Base-by-base conservation (phyloP, 2,329 filamentous ascomycete species). In the Penicillium sp. region DNA sequence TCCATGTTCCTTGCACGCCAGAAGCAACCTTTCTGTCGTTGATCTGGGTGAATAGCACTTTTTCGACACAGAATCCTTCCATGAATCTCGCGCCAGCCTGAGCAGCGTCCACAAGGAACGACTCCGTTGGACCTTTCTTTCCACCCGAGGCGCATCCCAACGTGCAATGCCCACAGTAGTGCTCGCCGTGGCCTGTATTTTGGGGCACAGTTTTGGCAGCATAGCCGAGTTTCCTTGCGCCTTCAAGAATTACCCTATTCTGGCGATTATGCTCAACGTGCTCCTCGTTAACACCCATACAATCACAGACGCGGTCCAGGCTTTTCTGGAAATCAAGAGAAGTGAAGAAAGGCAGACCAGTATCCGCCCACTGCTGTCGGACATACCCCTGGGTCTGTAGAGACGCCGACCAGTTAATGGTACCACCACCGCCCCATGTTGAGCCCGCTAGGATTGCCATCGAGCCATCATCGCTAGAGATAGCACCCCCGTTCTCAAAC, bases 351-450 rank as follows among this genome's bases (percentile, higher is more conserved):
- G 83, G 81, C 25, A 97, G 78, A 0, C 87, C 86, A 17, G 77
- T 50, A 19, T 83, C 79, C 0, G 90, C 87, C 93, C 93, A 97
- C 75, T 96, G 91, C 64, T 85, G 80, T 4, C 92, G 85, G 1
- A 96, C 90, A 62, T 82, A 89, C 27, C 84, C 86, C 69, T 93
- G 90, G 0, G 90, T 89, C 64, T 87, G 84, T 17, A 87, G 70
- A 4, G 81, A 82, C 6, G 85, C 84, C 25, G 80, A 89, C 92
- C 92, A 97, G 74, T 97, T 97, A 66, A 96, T 76, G 0, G 90
- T 91, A 6, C 92, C 92, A 55, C 93, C 93, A 42, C 93, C 93
- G 31, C 93, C 93, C 85, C 89, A 96, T 33, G 84, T 84, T 55
- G 85, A 83, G 1, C 90, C 93, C 0, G 89, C 84, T 3, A 90